phyloP scores from a whole-genome alignment of 345 rosid genomes.

The Euclidium syriacum region DNA sequence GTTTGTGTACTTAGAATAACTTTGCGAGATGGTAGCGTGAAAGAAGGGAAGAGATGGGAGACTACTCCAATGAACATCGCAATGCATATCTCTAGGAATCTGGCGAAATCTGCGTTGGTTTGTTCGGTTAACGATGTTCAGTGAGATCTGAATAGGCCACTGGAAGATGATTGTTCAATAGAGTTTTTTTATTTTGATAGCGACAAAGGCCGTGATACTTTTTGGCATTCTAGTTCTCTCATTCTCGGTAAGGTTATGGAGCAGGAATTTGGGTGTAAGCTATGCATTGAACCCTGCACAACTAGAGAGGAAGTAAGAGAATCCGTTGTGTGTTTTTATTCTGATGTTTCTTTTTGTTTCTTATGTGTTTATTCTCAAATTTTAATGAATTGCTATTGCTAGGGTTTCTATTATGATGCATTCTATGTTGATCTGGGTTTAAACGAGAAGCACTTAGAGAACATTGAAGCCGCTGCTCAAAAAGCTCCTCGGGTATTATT shows the following conservation, averaged over 20 bases:
- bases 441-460: conserved; percentile 63
- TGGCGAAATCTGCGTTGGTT: conserved; percentile 59
- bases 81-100: conserved; percentile 44
- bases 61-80: conserved; percentile 61
- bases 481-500: conserved; percentile 57
- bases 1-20: conserved; percentile 37
- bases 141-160: conserved; percentile 78
- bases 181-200: conserved; percentile 55
- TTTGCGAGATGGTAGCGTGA: conserved; percentile 49
- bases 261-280: conserved; percentile 66
- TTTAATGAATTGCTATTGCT: too few relatives aligned
- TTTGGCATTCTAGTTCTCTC: conserved; percentile 87
- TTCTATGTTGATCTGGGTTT: conserved; percentile 63
- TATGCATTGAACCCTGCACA: conserved; percentile 80
- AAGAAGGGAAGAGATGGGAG: conserved; percentile 70
- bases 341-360: not conserved
- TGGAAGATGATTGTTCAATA: conserved; percentile 61
- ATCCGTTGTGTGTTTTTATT: not conserved
- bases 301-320: conserved; percentile 67
- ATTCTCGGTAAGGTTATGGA: conserved; percentile 82
- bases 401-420: conserved; percentile 93
- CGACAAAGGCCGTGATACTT: conserved; percentile 71
- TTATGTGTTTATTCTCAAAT: too few relatives aligned
- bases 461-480: conserved; percentile 46
- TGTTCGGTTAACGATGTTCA: conserved; percentile 60